These are phyloP conservation scores for Ceratocystis cacaofunesta DNA, from an alignment of 2,329 filamentous ascomycete genomes.

Conservation along the genomic window DNA sequence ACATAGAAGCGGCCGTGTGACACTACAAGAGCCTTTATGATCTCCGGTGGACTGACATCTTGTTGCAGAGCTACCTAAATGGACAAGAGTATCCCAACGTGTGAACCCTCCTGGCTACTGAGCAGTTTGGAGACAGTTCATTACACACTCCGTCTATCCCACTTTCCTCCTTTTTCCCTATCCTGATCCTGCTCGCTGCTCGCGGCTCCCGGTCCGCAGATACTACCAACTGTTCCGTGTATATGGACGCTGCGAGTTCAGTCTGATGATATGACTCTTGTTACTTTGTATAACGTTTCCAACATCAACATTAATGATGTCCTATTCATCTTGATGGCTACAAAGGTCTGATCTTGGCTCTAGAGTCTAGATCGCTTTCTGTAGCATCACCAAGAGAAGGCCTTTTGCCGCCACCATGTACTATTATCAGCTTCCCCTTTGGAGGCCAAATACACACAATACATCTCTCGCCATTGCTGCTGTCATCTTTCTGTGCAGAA, in stretches of 20 bases:
- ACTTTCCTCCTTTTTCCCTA: not conserved
- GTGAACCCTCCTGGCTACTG: conserved; percentile 91
- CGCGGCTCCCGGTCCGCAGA: conserved; percentile 5
- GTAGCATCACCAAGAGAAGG: not conserved
- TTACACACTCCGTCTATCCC: not conserved
- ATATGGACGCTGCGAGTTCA: not conserved
- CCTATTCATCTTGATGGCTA: not conserved
- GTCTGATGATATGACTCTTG: not conserved
- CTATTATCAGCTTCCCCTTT: conserved; percentile 1
- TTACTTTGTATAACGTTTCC: not conserved
- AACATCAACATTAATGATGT: not conserved
- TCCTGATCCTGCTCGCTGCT: not conserved
- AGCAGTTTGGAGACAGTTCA: conserved; percentile 16
- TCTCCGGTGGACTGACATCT: not conserved
- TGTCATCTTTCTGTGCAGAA: not conserved
- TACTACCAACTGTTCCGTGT: not conserved
- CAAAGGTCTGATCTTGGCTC: not conserved
- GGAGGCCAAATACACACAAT: not conserved
- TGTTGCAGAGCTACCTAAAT: conserved; percentile 61
- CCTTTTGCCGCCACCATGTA: not conserved
- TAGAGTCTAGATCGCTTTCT: not conserved
- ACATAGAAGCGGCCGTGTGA: not conserved
- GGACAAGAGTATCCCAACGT: conserved; percentile 89
- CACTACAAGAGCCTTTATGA: not conserved
- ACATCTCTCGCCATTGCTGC: not conserved